Evolutionary conservation across 352 stramenopile genomes (phyloP).

Genomic region (Aphanomyces euteiches): DNA sequence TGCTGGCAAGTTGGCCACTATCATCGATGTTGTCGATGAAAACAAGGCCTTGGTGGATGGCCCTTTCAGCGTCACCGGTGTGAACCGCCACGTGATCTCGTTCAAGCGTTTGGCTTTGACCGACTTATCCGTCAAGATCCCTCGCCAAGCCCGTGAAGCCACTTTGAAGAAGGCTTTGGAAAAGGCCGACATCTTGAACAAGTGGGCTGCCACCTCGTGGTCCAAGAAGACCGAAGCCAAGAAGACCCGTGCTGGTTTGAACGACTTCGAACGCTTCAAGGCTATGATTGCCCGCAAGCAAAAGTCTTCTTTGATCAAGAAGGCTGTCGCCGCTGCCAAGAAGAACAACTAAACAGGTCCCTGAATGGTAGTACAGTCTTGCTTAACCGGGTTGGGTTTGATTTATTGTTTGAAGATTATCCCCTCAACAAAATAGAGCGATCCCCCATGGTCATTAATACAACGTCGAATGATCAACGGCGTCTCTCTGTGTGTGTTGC

Average conservation of each 20-base stretch:
- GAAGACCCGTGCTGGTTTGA: slow-evolving; percentile 91
- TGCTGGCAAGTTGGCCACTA: slow-evolving; percentile 96
- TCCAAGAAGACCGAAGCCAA: slow-evolving; percentile 98
- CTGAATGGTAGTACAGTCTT: slow-evolving; percentile 32
- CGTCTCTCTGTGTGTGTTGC: no score
- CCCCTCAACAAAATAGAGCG: slow-evolving; percentile 10
- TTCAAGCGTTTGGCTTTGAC: slow-evolving; percentile 97
- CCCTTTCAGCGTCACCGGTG: slow-evolving; percentile 92
- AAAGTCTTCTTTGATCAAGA: slow-evolving; percentile 94
- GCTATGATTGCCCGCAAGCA: slow-evolving; percentile 99
- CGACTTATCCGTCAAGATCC: slow-evolving; percentile 95
- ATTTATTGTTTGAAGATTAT: slow-evolving; percentile 23
- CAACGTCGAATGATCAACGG: slow-evolving; percentile 23
- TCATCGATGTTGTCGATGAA: slow-evolving; percentile 99
- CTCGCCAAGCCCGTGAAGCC: slow-evolving; percentile 91
- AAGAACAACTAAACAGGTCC: slow-evolving; percentile 50
- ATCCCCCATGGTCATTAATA: slow-evolving; percentile 29
- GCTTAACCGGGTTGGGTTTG: slow-evolving; percentile 30
- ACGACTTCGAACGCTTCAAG: slow-evolving; percentile 99
- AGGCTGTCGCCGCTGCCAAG: slow-evolving; percentile 69
- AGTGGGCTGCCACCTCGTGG: slow-evolving; percentile 95
- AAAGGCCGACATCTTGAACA: slow-evolving; percentile 85
- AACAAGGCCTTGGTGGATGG: slow-evolving; percentile 98
- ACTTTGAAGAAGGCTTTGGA: slow-evolving; percentile 91
- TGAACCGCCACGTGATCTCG: slow-evolving; percentile 97